Evolutionary conservation across 371 early-diverging fungal species (phyloP).

Genomic region (Syncephalastrum monosporum): DNA sequence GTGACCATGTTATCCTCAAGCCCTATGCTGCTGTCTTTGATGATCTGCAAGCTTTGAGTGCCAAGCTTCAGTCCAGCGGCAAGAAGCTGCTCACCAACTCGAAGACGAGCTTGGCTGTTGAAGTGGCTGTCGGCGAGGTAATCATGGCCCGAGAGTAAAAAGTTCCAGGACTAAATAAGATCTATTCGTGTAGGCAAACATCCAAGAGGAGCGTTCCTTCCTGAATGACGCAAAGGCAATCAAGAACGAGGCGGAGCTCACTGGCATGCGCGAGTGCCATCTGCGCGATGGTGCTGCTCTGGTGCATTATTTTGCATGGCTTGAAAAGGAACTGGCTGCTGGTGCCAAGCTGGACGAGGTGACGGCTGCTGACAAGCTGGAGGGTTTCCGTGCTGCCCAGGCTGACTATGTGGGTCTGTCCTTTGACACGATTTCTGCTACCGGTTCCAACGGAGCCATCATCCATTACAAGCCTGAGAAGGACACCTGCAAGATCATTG

Average conservation of each 20-base stretch:
- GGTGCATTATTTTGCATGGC: slow-evolving; percentile 91
- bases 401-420: slow-evolving; percentile 84
- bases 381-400: slow-evolving; percentile 66
- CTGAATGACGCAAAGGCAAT: slow-evolving; percentile 83
- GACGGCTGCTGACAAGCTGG: slow-evolving; percentile 80
- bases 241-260: slow-evolving; percentile 91
- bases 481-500: slow-evolving; percentile 59
- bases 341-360: slow-evolving; percentile 68
- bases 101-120: slow-evolving; percentile 70
- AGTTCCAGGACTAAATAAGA: not conserved
- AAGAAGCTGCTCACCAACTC: slow-evolving; percentile 57
- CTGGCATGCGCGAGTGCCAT: slow-evolving; percentile 95
- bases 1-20: slow-evolving; percentile 55
- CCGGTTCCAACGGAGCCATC: slow-evolving; percentile 97
- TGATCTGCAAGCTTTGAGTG: slow-evolving; percentile 54
- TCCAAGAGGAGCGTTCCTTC: slow-evolving; percentile 64
- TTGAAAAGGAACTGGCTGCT: slow-evolving; percentile 81
- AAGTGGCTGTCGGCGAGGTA: slow-evolving; percentile 57
- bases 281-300: slow-evolving; percentile 94
- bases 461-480: slow-evolving; percentile 97
- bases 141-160: not conserved
- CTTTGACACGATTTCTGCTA: slow-evolving; percentile 97
- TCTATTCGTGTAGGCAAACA: slow-evolving; percentile 53
- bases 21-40: slow-evolving; percentile 82
- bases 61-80: slow-evolving; percentile 28